Evolutionary conservation across 805 yeast genomes (phyloP), one percentile per base, ranked within the genome.

Genomic region (Ogataea populi-albae): DNA sequence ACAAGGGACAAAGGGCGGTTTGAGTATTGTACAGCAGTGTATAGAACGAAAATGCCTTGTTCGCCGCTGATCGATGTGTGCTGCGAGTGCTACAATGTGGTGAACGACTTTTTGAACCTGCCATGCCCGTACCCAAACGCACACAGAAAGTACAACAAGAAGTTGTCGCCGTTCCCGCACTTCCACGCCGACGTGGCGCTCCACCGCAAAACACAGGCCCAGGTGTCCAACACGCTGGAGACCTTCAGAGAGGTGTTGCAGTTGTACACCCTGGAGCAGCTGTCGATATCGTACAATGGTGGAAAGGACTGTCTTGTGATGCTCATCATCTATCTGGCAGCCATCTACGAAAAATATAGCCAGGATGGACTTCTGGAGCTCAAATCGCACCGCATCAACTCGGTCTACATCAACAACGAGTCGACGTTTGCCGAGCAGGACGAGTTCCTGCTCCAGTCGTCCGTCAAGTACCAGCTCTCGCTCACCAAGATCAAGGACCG

Each of bases 221-320:
- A 50, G 37, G 62, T 59, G 6, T 22, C 38, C 12, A 27, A 41
- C 12, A 38, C 63, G 0, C 41, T 50, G 17, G 23, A 35, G 1
- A 40, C 55, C 11, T 47, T 50, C 30, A 10, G 34, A 11, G 38
- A 45, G 8, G 43, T 49, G 3, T 38, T 62, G 5, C 40, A 52
- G 0, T 30, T 37, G 17, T 56, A 52, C 38, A 38, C 45, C 2
- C 35, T 64, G 10, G 64, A 69, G 9, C 79, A 82, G 39, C 61
- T 85, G 3, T 82, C 97, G 0, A 68, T 93, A 10, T 84, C 95
- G 2, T 93, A 83, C 59, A 93, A 93, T 56, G 98, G 98, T 8
- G 98, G 98, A 2, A 93, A 93, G 55, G 98, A 93, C 62, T 93
- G 98, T 52, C 74, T 89, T 30, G 97, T 89, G 21, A 78, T 91